These are phyloP conservation scores for Linderina pennispora DNA, from an alignment of 192 early-diverging fungal genomes.

Conservation along the genomic window DNA sequence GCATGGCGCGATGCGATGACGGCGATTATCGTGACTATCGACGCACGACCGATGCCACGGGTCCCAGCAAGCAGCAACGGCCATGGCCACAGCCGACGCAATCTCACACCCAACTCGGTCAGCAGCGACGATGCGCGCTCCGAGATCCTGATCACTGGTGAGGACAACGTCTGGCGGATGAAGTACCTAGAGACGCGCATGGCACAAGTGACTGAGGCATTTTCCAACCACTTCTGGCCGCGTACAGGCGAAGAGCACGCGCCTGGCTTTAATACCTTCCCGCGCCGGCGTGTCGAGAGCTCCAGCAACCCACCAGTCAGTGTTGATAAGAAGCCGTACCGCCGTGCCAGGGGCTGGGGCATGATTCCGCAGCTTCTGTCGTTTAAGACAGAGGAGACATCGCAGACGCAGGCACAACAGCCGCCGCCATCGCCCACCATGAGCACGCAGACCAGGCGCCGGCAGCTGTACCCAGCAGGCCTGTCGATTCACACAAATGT, in stretches of 20 bases:
- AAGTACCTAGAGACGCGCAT: constrained; percentile 40
- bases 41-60: constrained; percentile 32
- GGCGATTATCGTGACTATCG: constrained; percentile 44
- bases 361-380: constrained; percentile 45
- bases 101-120: constrained; percentile 30
- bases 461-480: constrained; percentile 43
- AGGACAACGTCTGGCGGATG: constrained; percentile 43
- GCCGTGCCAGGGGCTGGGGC: constrained; percentile 41
- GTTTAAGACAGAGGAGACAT: constrained; percentile 14
- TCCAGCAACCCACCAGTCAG: constrained; percentile 1
- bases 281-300: constrained; percentile 31
- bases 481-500: constrained; percentile 21
- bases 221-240: constrained; percentile 43
- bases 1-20: constrained; percentile 43
- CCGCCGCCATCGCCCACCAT: background rate
- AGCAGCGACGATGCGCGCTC: constrained; percentile 6
- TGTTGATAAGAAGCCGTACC: constrained; percentile 6
- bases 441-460: constrained; percentile 16
- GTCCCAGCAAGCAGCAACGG: constrained; percentile 9
- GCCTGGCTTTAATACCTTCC: constrained; percentile 38
- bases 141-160: constrained; percentile 18
- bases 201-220: constrained; percentile 43
- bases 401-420: constrained; percentile 6
- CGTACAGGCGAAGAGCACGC: constrained; percentile 31
- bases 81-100: too few species aligned